Percentiles rank a stretch among this genome's conserved stretches.
These are phyloP conservation scores for Fraxinus platypoda DNA, from an alignment of 305 asterid species.

Conservation along the genomic window DNA sequence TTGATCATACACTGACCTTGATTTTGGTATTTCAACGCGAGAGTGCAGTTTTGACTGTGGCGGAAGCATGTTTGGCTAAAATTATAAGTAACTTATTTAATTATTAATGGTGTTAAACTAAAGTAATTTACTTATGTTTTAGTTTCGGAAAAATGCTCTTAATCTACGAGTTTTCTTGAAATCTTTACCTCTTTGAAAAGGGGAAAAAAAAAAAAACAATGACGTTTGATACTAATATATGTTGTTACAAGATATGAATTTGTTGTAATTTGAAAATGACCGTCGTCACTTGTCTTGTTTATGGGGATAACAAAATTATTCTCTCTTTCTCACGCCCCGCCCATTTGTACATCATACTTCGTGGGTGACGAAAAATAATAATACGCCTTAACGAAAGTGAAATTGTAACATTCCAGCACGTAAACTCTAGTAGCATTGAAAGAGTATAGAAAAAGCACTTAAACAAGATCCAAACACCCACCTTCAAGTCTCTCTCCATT, in stretches of 20 bases:
- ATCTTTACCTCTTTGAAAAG: too few relatives aligned
- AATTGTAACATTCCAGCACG: background rate
- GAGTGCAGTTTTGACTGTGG: background rate
- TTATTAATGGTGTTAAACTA: background rate
- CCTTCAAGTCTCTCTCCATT: background rate
- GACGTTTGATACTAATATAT: too few relatives aligned
- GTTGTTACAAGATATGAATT: background rate
- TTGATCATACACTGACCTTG: background rate
- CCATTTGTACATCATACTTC: background rate
- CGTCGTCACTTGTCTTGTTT: background rate
- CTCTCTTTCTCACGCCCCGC: background rate
- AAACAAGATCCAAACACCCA: background rate
- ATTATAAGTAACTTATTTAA: background rate
- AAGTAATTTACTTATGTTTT: background rate
- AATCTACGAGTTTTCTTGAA: too few relatives aligned
- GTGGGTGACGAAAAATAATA: background rate
- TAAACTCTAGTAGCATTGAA: background rate
- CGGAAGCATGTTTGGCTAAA: background rate
- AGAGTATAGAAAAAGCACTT: background rate
- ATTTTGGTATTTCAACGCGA: background rate
- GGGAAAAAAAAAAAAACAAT: too few relatives aligned
- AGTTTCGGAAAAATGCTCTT: too few relatives aligned
- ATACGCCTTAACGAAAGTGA: background rate
- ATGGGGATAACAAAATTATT: too few relatives aligned
- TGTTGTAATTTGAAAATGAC: background rate